Percentiles rank a stretch among this genome's conserved stretches.
Conservation (phyloP, 1,284 basidiomycete species). For the Anthracocystis panici-leucophaei region DNA sequence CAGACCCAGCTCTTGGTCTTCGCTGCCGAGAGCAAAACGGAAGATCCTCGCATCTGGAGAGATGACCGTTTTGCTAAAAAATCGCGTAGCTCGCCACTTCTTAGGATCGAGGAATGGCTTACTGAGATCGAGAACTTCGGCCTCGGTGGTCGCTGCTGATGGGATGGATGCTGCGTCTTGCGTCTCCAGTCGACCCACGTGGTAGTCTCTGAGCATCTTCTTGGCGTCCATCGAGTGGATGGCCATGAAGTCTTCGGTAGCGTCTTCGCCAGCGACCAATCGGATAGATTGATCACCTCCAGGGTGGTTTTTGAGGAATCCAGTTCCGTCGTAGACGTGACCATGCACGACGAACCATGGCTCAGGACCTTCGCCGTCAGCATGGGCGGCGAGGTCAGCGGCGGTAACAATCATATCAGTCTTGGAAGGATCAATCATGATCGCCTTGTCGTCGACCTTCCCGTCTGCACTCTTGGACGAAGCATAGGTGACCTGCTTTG, state of each 20-base stretch:
- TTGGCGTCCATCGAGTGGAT: conserved; percentile 75
- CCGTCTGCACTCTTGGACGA: neutral
- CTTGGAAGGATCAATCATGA: conserved; percentile 57
- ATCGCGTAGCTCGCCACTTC: conserved; percentile 74
- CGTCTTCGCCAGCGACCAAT: conserved; percentile 76
- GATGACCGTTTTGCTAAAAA: conserved; percentile 72
- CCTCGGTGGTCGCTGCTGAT: conserved; percentile 11
- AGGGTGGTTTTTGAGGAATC: conserved; percentile 76
- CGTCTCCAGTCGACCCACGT: conserved; percentile 46
- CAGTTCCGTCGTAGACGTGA: conserved; percentile 74
- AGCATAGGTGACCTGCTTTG: neutral
- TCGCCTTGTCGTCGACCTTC: conserved; percentile 49
- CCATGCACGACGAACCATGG: conserved; percentile 78
- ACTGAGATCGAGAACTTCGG: conserved; percentile 43
- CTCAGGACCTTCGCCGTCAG: conserved; percentile 68
- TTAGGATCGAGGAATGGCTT: conserved; percentile 73
- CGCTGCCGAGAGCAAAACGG: conserved; percentile 73
- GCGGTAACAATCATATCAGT: conserved; percentile 72
- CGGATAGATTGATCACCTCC: conserved; percentile 77
- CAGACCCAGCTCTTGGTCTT: conserved; percentile 74
- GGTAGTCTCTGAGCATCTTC: conserved; percentile 73
- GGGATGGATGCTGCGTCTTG: neutral
- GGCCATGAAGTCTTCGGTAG: conserved; percentile 77
- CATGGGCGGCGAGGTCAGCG: conserved; percentile 73
- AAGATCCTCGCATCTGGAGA: conserved; percentile 75